phyloP scores from a whole-genome alignment of 129 eudicot genomes.

The Cynara cardunculus region DNA sequence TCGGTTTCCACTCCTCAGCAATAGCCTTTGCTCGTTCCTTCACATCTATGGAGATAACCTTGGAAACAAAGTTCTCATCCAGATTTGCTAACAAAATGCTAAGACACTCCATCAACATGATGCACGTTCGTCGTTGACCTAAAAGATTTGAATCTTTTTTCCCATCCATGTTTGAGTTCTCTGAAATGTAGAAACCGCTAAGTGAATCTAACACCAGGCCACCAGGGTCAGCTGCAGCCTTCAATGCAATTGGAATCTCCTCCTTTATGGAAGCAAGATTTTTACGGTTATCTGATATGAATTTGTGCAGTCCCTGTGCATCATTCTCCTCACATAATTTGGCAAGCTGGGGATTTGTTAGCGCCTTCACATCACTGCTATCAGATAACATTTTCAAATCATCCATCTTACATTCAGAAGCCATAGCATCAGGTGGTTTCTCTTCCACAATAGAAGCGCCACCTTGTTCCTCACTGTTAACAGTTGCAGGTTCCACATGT shows the following conservation, averaged over 20 bases:
- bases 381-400: conserved; percentile 33
- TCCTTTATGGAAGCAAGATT: conserved; percentile 79
- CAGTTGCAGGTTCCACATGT: conserved; percentile 19
- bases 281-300: conserved; percentile 94
- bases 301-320: conserved; percentile 79
- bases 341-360: conserved; percentile 74
- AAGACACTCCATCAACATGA: conserved; percentile 96
- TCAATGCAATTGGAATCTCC: conserved; percentile 84
- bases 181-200: conserved; percentile 53
- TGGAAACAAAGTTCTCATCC: conserved; percentile 41
- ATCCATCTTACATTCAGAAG: conserved; percentile 29
- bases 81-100: conserved; percentile 49
- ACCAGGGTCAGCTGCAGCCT: conserved; percentile 80
- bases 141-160: conserved; percentile 83
- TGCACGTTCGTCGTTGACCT: conserved; percentile 87
- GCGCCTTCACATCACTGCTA: conserved; percentile 43
- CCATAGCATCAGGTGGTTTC: conserved; percentile 42
- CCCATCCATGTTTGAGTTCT: conserved; percentile 41
- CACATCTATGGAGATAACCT: conserved; percentile 49
- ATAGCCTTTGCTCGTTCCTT: conserved; percentile 80
- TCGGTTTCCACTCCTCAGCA: conserved; percentile 97
- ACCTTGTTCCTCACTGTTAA: conserved; percentile 27
- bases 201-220: conserved; percentile 83
- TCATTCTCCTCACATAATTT: conserved; percentile 75
- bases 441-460: conserved; percentile 38